Base-by-base conservation (phyloP, 352 stramenopile species). In the Elongisporangium anandrum region DNA sequence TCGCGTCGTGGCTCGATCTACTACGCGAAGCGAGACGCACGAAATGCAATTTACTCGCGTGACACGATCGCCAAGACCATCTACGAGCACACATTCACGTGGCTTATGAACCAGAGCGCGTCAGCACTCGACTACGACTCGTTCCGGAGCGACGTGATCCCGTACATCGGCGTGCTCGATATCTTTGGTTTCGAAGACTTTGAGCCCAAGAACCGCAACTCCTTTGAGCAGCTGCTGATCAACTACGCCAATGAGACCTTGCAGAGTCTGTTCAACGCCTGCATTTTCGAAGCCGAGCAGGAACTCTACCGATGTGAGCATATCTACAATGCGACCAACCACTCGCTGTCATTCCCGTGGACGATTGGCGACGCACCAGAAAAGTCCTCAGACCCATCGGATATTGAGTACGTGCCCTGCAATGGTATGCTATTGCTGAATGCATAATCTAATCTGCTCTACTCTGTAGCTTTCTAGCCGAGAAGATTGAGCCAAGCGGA, bases 181-280 rank as follows among this genome's bases (percentile, higher is more conserved):
- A 97, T 97, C 52, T 97, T 97, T 61, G 90, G 90, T 16, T 97
- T 97, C 64, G 90, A 97, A 62, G 87, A 90, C 54, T 95, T 97
- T 49, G 74, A 93, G 59, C 74, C 81, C 6, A 97, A 87, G 66
- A 92, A 92, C 62, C 81, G 75, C 56, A 97, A 97, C 71, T 94
- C 79, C 50, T 96, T 97, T 53, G 90, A 97, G 68, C 90, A 97
- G 63, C 55, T 97, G 29, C 75, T 94, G 20, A 97, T 97, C 73
- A 97, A 97, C 72, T 97, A 96, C 71, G 85, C 87, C 24, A 97
- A 97, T 65, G 90, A 97, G 58, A 89, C 85, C 52, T 70, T 97
- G 17, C 90, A 97, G 65, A 89, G 80, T 57, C 72, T 94, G 1
- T 97, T 97, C 66, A 97, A 97, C 61, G 64, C 85, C 8, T 92